Conservation (phyloP, 2,329 filamentous ascomycete species). For the Verticillium longisporum region DNA sequence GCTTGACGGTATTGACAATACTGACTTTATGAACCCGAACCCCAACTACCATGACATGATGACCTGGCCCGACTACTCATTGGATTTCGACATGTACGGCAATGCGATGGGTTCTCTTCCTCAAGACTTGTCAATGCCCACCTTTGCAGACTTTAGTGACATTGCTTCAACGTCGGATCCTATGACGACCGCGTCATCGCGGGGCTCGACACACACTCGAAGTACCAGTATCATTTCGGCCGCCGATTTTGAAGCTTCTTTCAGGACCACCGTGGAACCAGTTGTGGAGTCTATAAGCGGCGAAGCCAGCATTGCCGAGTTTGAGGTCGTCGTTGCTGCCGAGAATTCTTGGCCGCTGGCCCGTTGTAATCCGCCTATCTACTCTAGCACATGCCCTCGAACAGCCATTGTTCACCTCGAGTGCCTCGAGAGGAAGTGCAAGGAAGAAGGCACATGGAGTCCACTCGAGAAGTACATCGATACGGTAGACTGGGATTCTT, state of each 20-base stretch:
- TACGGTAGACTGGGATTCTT: conserved; percentile 25
- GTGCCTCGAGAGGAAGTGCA: conserved; percentile 41
- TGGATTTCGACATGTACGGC: conserved; percentile 35
- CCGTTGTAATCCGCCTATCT: conserved; percentile 38
- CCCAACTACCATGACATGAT: conserved; percentile 35
- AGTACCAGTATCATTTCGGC: conserved; percentile 40
- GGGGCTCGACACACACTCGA: conserved; percentile 37
- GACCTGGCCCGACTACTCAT: conserved; percentile 34
- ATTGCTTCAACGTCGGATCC: conserved; percentile 34
- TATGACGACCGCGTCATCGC: conserved; percentile 31
- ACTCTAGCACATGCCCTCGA: conserved; percentile 29
- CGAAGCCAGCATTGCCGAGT: conserved; percentile 32
- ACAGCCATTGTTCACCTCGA: conserved; percentile 46
- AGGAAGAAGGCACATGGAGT: conserved; percentile 38
- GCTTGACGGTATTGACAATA: conserved; percentile 22
- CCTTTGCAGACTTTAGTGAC: conserved; percentile 33
- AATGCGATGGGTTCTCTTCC: conserved; percentile 20
- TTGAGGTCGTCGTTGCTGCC: conserved; percentile 38
- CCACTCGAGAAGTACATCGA: conserved; percentile 34
- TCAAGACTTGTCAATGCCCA: conserved; percentile 26
- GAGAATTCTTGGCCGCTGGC: conserved; percentile 46
- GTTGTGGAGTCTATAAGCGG: conserved; percentile 8
- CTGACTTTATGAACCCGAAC: conserved; percentile 24
- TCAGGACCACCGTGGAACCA: conserved; percentile 23
- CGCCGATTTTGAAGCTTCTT: conserved; percentile 24